phyloP scores from a whole-genome alignment of 768 basidiomycete species.

The Kwoniella europaea region DNA sequence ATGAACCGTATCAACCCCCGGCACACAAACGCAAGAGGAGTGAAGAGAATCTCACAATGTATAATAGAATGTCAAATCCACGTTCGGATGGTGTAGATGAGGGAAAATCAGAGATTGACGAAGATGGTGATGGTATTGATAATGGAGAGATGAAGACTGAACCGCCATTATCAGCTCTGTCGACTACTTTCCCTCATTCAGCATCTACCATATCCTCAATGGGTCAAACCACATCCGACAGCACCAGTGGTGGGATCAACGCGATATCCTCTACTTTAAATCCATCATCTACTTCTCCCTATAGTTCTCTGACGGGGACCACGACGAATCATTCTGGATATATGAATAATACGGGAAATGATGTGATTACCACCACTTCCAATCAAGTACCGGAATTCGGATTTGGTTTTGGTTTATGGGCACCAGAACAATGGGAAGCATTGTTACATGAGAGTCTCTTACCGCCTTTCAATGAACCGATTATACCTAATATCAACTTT shows the following conservation, averaged over 20 bases:
- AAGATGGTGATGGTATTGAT: too few species aligned
- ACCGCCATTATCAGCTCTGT: background rate
- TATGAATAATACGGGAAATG: background rate
- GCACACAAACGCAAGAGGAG: conserved; percentile 20
- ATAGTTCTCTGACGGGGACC: background rate
- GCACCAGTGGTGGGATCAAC: background rate
- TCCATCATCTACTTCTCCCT: background rate
- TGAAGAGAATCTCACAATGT: background rate
- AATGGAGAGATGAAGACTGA: background rate
- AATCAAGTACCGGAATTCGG: conserved; percentile 14
- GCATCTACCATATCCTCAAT: background rate
- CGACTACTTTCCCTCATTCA: background rate
- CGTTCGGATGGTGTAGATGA: background rate
- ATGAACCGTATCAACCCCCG: conserved; percentile 2
- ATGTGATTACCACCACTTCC: background rate
- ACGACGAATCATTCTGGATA: background rate
- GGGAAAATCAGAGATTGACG: too few species aligned
- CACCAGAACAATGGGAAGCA: conserved; percentile 27
- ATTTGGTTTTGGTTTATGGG: conserved; percentile 32
- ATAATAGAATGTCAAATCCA: background rate
- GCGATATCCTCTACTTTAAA: background rate
- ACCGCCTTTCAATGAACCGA: conserved; percentile 31
- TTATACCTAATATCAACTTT: conserved; percentile 24
- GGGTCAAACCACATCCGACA: background rate
- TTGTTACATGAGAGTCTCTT: conserved; percentile 22